A percentile compares a stretch with the other conserved stretches of the same genome.
These are phyloP conservation scores for Nematodospora valgi DNA, from an alignment of 805 yeast genomes.

Conservation along the genomic window DNA sequence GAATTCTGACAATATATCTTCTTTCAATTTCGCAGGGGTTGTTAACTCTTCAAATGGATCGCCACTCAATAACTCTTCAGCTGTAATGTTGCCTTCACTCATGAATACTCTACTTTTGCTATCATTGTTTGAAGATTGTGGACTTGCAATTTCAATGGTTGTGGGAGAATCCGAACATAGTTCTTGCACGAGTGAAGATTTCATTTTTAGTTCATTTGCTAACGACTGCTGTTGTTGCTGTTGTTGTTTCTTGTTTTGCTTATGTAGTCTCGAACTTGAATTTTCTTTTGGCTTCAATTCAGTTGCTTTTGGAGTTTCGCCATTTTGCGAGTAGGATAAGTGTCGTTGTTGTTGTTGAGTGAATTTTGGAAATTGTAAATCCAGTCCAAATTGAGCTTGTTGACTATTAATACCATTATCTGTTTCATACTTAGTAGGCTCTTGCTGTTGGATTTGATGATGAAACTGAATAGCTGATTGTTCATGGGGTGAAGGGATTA, in stretches of 20 bases:
- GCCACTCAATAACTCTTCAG: slow-evolving; percentile 14
- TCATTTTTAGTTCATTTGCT: too few relatives aligned
- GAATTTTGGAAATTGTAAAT: not conserved
- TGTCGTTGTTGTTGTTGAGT: not conserved
- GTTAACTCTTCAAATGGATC: slow-evolving; percentile 13
- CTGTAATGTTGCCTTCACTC: slow-evolving; percentile 8
- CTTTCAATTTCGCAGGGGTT: slow-evolving; percentile 3
- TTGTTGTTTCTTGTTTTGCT: slow-evolving; percentile 2
- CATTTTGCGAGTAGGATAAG: not conserved
- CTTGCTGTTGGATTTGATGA: not conserved
- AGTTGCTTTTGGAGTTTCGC: not conserved
- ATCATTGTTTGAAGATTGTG: slow-evolving; percentile 1
- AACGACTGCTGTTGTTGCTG: slow-evolving; percentile 4
- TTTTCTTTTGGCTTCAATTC: not conserved
- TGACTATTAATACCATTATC: not conserved
- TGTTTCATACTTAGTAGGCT: too few relatives aligned
- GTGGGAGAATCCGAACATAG: slow-evolving; percentile 7
- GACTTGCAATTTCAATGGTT: slow-evolving; percentile 7
- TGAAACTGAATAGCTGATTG: not conserved
- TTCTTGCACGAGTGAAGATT: too few relatives aligned
- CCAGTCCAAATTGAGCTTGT: not conserved
- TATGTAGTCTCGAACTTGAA: not conserved
- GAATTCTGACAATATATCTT: slow-evolving; percentile 10
- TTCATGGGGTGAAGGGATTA: not conserved
- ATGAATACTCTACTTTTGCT: not conserved